These are phyloP conservation scores for Fusarium dimerum DNA, from an alignment of 2,329 filamentous ascomycete genomes.

Conservation along the genomic window DNA sequence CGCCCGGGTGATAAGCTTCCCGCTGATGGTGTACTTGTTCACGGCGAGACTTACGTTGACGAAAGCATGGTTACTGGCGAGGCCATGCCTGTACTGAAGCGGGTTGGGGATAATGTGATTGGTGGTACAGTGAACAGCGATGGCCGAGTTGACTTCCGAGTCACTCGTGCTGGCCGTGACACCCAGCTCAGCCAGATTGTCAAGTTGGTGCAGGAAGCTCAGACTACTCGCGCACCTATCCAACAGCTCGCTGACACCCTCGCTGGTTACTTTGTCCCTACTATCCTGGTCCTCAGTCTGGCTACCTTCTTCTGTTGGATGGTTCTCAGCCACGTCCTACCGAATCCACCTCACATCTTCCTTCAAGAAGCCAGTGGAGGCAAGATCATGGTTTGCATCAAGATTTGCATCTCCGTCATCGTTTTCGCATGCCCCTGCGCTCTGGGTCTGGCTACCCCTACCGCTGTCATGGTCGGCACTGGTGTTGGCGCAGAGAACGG, in stretches of 20 bases:
- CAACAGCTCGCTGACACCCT: constrained; percentile 89
- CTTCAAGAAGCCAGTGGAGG: constrained; percentile 78
- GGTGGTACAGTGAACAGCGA: constrained; percentile 95
- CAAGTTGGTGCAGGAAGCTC: constrained; percentile 95
- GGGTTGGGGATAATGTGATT: constrained; percentile 75
- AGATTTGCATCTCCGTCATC: constrained; percentile 97
- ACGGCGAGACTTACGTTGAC: constrained; percentile 90
- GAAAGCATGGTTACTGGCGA: constrained; percentile 99
- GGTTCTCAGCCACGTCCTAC: constrained; percentile 83
- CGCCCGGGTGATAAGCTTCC: constrained; percentile 96
- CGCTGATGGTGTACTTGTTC: constrained; percentile 83
- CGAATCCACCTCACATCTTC: constrained; percentile 88
- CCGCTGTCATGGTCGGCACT: constrained; percentile 98
- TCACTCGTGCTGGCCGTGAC: constrained; percentile 88
- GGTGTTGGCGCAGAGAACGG: constrained; percentile 93
- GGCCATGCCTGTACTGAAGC: constrained; percentile 92
- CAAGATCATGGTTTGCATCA: constrained; percentile 93
- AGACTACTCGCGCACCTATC: constrained; percentile 91
- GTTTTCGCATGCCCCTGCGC: constrained; percentile 98
- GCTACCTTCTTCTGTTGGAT: constrained; percentile 91
- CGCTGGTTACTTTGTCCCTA: constrained; percentile 91
- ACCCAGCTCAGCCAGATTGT: constrained; percentile 98
- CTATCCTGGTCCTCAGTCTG: constrained; percentile 81
- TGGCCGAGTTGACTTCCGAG: constrained; percentile 87
- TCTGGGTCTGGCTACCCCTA: constrained; percentile 92